Evolutionary conservation across 2,329 filamentous ascomycete species (phyloP).

Genomic region (Didymella segeticola): DNA sequence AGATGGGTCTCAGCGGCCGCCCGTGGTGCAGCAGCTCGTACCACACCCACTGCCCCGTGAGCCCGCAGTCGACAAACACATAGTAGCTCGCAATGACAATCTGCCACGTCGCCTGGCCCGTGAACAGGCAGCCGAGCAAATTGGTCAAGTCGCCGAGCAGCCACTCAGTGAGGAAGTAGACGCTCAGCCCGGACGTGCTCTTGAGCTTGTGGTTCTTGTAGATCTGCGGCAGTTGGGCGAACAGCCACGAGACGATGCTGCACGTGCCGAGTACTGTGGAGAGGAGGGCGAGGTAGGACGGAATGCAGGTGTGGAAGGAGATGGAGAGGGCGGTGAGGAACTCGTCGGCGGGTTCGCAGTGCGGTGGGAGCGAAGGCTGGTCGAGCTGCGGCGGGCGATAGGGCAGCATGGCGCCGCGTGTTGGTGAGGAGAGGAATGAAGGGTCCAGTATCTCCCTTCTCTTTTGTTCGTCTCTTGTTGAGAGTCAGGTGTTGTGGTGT

Average conservation of each 20-base stretch:
- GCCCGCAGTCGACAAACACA: constrained; percentile 67
- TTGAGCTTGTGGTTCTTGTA: constrained; percentile 71
- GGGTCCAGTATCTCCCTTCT: constrained; percentile 5
- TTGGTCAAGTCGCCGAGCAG: constrained; percentile 69
- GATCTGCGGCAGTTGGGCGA: constrained; percentile 72
- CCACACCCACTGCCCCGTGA: constrained; percentile 71
- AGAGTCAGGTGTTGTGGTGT: neutral
- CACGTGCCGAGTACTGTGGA: constrained; percentile 66
- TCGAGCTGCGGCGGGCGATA: constrained; percentile 43
- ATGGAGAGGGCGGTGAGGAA: constrained; percentile 65
- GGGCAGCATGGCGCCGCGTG: constrained; percentile 38
- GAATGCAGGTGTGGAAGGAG: constrained; percentile 67
- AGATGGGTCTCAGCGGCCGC: constrained; percentile 51
- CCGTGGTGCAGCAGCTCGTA: constrained; percentile 65
- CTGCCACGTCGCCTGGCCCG: constrained; percentile 71
- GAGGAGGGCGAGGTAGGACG: constrained; percentile 67
- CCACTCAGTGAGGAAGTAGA: constrained; percentile 72
- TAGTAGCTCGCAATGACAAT: constrained; percentile 71
- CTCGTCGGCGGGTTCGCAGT: constrained; percentile 66
- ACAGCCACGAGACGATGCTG: constrained; percentile 72
- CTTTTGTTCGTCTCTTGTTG: neutral
- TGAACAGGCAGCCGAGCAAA: constrained; percentile 67
- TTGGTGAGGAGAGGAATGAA: constrained; percentile 17
- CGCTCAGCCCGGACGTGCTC: constrained; percentile 69
- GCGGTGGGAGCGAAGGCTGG: constrained; percentile 57